Evolutionary conservation across 257 asterid genomes (phyloP).

Genomic region (Jasminum sambac): DNA sequence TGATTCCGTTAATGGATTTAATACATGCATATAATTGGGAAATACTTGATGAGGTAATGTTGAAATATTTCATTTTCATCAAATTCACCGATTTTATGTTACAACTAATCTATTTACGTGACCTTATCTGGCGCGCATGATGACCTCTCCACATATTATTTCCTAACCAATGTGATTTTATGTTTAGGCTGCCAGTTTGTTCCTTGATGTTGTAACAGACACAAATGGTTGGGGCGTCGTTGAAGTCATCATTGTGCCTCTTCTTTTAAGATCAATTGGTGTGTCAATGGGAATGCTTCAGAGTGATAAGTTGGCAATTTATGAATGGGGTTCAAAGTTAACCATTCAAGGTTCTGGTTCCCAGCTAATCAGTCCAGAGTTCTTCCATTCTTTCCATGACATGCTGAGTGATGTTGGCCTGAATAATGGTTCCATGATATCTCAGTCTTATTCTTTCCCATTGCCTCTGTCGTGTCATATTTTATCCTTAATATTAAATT

Average conservation of each 20-base stretch:
- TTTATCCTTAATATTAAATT: slow-evolving; percentile 53
- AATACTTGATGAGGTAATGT: slow-evolving; percentile 69
- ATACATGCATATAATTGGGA: slow-evolving; percentile 48
- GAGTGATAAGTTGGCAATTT: slow-evolving; percentile 51
- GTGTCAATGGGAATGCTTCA: slow-evolving; percentile 62
- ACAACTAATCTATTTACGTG: slow-evolving; percentile 3
- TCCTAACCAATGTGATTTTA: slow-evolving; percentile 18
- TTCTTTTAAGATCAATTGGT: slow-evolving; percentile 70
- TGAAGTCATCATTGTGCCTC: slow-evolving; percentile 66
- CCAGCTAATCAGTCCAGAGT: slow-evolving; percentile 26
- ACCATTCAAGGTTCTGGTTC: slow-evolving; percentile 32
- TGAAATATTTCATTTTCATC: slow-evolving; percentile 18
- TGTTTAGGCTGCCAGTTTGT: slow-evolving; percentile 61
- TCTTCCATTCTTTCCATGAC: slow-evolving; percentile 32
- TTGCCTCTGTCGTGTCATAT: slow-evolving; percentile 62
- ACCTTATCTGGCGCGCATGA: neutral
- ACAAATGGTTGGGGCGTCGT: slow-evolving; percentile 74
- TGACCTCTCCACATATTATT: slow-evolving; percentile 10
- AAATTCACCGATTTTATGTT: slow-evolving; percentile 10
- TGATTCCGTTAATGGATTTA: slow-evolving; percentile 63
- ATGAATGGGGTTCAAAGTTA: slow-evolving; percentile 48
- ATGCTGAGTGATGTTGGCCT: slow-evolving; percentile 27
- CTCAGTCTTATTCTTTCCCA: slow-evolving; percentile 51
- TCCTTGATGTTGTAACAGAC: slow-evolving; percentile 58
- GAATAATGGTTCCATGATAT: slow-evolving; percentile 30